phyloP scores from a whole-genome alignment of 2,329 filamentous ascomycete genomes.

The Ambrosiella beaveri region DNA sequence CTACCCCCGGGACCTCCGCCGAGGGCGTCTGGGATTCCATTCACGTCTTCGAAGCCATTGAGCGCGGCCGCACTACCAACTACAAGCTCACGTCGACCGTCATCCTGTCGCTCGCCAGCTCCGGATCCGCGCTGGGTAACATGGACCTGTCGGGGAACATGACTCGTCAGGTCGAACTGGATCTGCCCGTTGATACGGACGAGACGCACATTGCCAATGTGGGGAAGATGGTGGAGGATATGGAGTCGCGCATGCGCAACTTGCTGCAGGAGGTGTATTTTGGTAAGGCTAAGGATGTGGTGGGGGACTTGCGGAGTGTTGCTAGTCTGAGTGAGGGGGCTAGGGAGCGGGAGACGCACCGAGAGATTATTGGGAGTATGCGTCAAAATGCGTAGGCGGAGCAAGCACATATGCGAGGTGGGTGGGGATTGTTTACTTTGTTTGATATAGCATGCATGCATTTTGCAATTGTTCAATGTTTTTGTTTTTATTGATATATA shows the following conservation, averaged over 20 bases:
- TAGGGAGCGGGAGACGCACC: slow-evolving; percentile 67
- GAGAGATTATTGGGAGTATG: slow-evolving; percentile 65
- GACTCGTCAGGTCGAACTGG: slow-evolving; percentile 89
- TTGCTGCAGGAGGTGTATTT: slow-evolving; percentile 98
- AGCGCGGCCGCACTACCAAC: slow-evolving; percentile 77
- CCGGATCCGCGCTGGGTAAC: slow-evolving; percentile 45
- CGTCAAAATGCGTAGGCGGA: slow-evolving; percentile 12
- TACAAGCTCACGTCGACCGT: slow-evolving; percentile 98
- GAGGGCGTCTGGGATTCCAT: slow-evolving; percentile 93
- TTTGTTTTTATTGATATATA: neutral
- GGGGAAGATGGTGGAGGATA: slow-evolving; percentile 86
- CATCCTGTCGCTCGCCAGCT: slow-evolving; percentile 65
- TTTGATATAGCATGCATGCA: neutral
- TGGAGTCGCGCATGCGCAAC: slow-evolving; percentile 99
- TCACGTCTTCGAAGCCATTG: slow-evolving; percentile 93
- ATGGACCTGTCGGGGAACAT: slow-evolving; percentile 95
- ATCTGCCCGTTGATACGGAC: slow-evolving; percentile 77
- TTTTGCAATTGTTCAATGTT: neutral
- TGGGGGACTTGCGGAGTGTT: slow-evolving; percentile 82
- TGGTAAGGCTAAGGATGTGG: slow-evolving; percentile 96
- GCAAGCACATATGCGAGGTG: neutral
- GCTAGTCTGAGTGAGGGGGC: slow-evolving; percentile 69
- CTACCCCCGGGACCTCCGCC: slow-evolving; percentile 44
- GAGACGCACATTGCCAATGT: slow-evolving; percentile 92
- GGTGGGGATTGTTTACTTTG: neutral